Conservation (phyloP, 768 basidiomycete genomes). For the Cystofilobasidium ferigula region DNA sequence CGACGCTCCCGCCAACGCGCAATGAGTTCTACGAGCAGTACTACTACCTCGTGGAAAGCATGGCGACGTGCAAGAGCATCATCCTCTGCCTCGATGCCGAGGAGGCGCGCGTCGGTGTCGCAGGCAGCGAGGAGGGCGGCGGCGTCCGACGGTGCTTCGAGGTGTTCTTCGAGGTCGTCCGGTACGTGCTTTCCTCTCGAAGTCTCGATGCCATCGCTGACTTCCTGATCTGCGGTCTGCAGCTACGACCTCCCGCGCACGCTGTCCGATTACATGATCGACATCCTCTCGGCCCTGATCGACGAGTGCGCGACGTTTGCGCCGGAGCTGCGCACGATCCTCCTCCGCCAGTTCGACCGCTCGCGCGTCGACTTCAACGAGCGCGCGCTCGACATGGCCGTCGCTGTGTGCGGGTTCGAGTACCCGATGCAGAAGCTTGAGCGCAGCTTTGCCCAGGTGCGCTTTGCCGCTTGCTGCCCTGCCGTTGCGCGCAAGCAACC, state of each 20-base stretch:
- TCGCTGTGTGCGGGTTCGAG: slow-evolving; percentile 20
- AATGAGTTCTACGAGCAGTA: slow-evolving; percentile 71
- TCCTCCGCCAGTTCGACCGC: slow-evolving; percentile 66
- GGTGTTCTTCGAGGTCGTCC: slow-evolving; percentile 67
- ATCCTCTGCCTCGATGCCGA: slow-evolving; percentile 87
- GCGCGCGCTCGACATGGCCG: slow-evolving; percentile 12
- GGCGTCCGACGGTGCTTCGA: slow-evolving; percentile 50
- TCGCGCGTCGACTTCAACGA: too few species aligned
- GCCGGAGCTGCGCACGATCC: slow-evolving; percentile 59
- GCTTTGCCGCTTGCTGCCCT: not conserved
- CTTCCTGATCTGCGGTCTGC: not conserved
- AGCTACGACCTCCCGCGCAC: slow-evolving; percentile 25
- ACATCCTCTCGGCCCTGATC: slow-evolving; percentile 77
- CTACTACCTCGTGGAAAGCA: slow-evolving; percentile 82
- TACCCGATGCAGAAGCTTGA: slow-evolving; percentile 24
- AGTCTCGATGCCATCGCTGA: not conserved
- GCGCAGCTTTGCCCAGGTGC: slow-evolving; percentile 23
- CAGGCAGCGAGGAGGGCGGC: slow-evolving; percentile 39
- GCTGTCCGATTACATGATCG: slow-evolving; percentile 47
- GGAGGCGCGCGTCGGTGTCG: slow-evolving; percentile 69
- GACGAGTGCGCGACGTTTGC: slow-evolving; percentile 77
- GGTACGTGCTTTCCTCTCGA: slow-evolving; percentile 35
- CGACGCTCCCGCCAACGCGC: slow-evolving; percentile 13
- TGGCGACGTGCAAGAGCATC: slow-evolving; percentile 88
- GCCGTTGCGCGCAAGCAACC: too few species aligned